Conservation (phyloP, 345 rosid genomes). For the Eucalyptus caleyi region DNA sequence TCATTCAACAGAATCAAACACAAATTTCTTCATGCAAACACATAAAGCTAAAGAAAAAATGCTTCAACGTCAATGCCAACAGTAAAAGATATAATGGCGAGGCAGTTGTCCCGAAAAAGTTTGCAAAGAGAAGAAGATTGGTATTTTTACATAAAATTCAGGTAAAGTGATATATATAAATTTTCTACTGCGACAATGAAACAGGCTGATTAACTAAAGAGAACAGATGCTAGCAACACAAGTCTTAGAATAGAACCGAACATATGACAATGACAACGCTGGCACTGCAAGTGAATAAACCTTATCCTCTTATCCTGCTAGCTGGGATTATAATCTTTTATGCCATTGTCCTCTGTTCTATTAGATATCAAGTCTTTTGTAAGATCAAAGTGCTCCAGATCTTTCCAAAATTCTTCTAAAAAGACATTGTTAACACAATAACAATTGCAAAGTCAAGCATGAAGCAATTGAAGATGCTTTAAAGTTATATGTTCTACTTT, state of each 20-base stretch:
- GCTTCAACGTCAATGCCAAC: background rate
- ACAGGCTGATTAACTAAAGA: background rate
- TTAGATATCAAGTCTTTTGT: background rate
- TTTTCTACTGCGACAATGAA: background rate
- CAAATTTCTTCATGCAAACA: background rate
- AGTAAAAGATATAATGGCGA: background rate
- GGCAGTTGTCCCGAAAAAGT: background rate
- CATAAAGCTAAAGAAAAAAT: background rate
- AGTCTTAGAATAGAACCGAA: background rate
- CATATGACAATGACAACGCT: background rate
- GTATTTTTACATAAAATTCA: background rate
- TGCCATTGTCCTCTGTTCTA: background rate
- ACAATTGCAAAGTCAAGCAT: background rate
- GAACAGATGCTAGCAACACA: background rate
- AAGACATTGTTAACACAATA: background rate
- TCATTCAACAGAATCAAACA: conserved; percentile 14
- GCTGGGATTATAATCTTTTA: background rate
- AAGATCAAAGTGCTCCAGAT: background rate
- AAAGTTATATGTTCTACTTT: background rate
- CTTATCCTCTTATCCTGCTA: background rate
- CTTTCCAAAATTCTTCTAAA: background rate
- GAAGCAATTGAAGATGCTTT: background rate
- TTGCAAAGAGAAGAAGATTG: background rate
- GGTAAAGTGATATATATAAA: background rate
- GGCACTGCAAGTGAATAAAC: background rate